Evolutionary conservation across 768 basidiomycete genomes (phyloP).

Genomic region (Rhodosporidiobolus odoratus): DNA sequence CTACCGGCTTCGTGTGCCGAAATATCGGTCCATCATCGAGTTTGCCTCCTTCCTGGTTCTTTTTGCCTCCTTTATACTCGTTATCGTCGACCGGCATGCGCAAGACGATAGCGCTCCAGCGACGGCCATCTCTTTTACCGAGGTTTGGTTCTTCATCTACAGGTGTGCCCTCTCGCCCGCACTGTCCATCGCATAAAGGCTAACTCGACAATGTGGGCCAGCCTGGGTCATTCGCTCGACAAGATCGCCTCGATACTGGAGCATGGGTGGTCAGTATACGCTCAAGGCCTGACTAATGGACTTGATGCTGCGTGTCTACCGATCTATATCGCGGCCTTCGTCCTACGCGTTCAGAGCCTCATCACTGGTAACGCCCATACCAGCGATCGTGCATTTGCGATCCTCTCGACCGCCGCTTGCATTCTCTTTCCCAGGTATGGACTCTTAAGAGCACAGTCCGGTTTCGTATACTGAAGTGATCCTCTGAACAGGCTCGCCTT

Average conservation of each 20-base stretch:
- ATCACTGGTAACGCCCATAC: conserved; percentile 1
- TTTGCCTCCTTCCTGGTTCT: conserved; percentile 28
- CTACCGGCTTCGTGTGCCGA: conserved; percentile 32
- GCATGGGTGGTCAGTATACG: conserved; percentile 35
- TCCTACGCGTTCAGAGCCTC: conserved; percentile 20
- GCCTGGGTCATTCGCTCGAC: conserved; percentile 37
- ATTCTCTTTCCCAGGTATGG: conserved; percentile 57
- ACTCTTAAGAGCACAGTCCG: no score
- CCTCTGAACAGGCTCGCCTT: conserved; percentile 73
- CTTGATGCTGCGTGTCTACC: conserved; percentile 30
- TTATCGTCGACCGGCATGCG: conserved; percentile 32
- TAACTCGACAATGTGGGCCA: background rate
- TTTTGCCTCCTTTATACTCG: conserved; percentile 36
- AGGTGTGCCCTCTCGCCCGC: conserved; percentile 29
- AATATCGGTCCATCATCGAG: conserved; percentile 36
- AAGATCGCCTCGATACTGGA: conserved; percentile 30
- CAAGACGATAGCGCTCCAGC: conserved; percentile 19
- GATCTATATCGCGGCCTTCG: conserved; percentile 34
- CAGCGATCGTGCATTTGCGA: conserved; percentile 30
- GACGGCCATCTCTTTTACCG: conserved; percentile 6
- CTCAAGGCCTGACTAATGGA: conserved; percentile 23
- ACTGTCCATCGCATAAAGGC: no score
- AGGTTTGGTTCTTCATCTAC: conserved; percentile 38
- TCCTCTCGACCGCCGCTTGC: conserved; percentile 30
- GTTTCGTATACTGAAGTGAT: no score